phyloP scores from a whole-genome alignment of 495 filamentous ascomycete species.

The Aspergillus haitiensis region DNA sequence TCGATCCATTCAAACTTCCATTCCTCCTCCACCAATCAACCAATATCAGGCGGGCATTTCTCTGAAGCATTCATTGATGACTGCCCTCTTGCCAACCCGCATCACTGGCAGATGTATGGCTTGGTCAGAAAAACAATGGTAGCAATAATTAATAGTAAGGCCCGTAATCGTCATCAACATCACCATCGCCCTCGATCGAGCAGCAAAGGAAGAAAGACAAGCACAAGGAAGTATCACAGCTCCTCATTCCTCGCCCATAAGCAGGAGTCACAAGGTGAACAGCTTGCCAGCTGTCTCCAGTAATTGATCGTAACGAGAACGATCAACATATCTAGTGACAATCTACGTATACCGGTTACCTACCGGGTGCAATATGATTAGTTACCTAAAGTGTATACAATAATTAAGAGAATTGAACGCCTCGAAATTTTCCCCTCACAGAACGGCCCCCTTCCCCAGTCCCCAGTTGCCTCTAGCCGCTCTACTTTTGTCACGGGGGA shows the following conservation, averaged over 20 bases:
- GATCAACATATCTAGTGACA: conserved; percentile 15
- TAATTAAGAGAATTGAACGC: not conserved
- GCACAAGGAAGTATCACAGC: conserved; percentile 23
- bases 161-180: not conserved
- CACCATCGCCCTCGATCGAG: not conserved
- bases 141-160: not conserved
- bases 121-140: not conserved
- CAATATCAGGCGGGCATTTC: conserved; percentile 16
- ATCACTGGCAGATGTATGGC: conserved; percentile 2
- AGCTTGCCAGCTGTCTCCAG: conserved; percentile 31
- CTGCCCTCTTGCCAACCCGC: not conserved
- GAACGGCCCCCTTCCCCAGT: conserved; percentile 1
- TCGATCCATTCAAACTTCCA: not conserved
- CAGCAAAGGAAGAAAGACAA: not conserved
- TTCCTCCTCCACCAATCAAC: not conserved
- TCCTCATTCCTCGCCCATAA: conserved; percentile 10
- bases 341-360: conserved; percentile 9
- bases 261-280: conserved; percentile 27
- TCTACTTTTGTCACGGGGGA: conserved; percentile 22
- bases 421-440: too few relatives aligned
- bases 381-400: not conserved
- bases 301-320: conserved; percentile 15
- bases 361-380: not conserved
- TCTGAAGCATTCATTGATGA: not conserved
- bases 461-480: conserved; percentile 8